Percentiles rank a stretch among this genome's conserved stretches.
Evolutionary conservation across 139 green algal genomes (phyloP).

Genomic region (Yamagishiella unicocca): DNA sequence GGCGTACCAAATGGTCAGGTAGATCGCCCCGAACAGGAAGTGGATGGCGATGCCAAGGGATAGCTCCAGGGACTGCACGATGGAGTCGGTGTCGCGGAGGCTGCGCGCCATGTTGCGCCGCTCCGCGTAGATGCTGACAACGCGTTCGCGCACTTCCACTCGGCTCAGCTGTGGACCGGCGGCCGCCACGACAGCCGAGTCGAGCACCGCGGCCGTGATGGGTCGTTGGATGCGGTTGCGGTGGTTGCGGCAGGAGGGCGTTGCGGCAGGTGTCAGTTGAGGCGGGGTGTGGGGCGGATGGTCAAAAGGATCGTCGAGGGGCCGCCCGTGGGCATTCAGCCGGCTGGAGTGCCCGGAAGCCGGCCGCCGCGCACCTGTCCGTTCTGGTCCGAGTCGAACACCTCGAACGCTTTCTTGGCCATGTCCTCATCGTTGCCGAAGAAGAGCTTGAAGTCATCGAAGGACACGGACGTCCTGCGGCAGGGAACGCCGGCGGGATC

Average conservation of each 20-base stretch:
- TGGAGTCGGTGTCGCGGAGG: constrained; percentile 68
- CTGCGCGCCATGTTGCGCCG: constrained; percentile 62
- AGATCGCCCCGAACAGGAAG: constrained; percentile 64
- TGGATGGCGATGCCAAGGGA: constrained; percentile 57
- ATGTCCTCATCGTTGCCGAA: constrained; percentile 23
- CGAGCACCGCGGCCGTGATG: too few relatives aligned
- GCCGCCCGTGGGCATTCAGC: too few relatives aligned
- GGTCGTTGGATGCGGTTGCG: too few relatives aligned
- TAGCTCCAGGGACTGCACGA: constrained; percentile 61
- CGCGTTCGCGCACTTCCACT: constrained; percentile 50
- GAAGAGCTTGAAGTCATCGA: constrained; percentile 47
- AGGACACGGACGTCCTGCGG: constrained; percentile 21
- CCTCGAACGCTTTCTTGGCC: constrained; percentile 44
- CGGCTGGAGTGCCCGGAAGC: too few relatives aligned
- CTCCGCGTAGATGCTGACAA: constrained; percentile 66
- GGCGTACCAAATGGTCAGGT: constrained; percentile 65
- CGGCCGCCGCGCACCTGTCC: background rate
- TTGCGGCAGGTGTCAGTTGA: too few relatives aligned
- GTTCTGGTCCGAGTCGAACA: constrained; percentile 53
- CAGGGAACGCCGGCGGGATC: background rate
- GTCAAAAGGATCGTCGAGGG: too few relatives aligned
- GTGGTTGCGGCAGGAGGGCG: too few relatives aligned
- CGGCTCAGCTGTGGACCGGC: constrained; percentile 10
- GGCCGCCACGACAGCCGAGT: too few relatives aligned
- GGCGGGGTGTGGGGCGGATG: too few relatives aligned